Base-by-base conservation (phyloP, 768 basidiomycete genomes). In the Naematelia encephala region DNA sequence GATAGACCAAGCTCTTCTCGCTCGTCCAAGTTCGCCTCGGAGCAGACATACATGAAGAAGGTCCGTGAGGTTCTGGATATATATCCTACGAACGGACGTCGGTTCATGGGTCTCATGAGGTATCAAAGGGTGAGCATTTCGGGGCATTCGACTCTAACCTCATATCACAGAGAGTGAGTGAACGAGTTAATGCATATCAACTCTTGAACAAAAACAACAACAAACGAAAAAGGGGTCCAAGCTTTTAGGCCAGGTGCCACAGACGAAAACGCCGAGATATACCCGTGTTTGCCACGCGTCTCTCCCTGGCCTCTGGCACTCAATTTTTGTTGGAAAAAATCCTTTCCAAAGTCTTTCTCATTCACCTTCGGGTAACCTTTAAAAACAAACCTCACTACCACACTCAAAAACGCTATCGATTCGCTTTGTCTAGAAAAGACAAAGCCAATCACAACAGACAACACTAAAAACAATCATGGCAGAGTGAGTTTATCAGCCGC, bases 401-500 rank as follows among this genome's bases (percentile, higher is more conserved):
- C 54, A 46, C 53, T 45, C 51, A 55, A 54, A 67, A 65, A 58
- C 29, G 34, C 51, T 48, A 62, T 29, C n/a, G 47, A 56, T 57
- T 64, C 48, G 67, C 70, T 74, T 70, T 66, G 62, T 69, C 69
- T 49, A 46, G 57, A 54, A 27, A n/a, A 63, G 64, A 68, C 61
- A 61, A 68, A 67, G 73, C 64, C n/a, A 21, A 60, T 62, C 57
- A 51, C 30, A 29, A 61, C 54, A 63, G 62, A n/a, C 25, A 56
- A 39, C 42, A 55, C 44, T 46, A 49, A 63, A 61, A 62, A 59
- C 53, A 56, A 74, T 69, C 59, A 75, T 75, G 73, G 67, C 73
- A 54, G 73, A 72, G 73, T 75, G 66, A 75, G 73, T 75, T 16
- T n/a, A n/a, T n/a, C n/a, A n/a, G n/a, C n/a, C n/a, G n/a, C n/a